Conservation (phyloP, 1,139 yeast species). For the Hansenula lynferdii region DNA sequence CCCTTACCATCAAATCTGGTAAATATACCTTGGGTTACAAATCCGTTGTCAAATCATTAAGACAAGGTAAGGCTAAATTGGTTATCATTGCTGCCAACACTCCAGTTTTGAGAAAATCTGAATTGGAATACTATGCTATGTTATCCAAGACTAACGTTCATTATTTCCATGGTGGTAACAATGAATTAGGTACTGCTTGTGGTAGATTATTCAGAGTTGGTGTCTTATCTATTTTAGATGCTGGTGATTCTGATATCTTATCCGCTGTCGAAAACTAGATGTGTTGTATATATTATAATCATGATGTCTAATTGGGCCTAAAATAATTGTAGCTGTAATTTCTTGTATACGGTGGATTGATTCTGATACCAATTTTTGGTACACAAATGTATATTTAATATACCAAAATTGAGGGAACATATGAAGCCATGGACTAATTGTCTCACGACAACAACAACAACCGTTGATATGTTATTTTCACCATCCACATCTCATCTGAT, state of each 20-base stretch:
- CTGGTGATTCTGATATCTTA: conserved; percentile 99
- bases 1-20: conserved; percentile 98
- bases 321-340: no score
- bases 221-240: conserved; percentile 91
- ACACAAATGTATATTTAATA: no score
- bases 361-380: no score
- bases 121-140: conserved; percentile 99
- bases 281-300: no score
- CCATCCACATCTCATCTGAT: no score
- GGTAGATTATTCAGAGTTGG: conserved; percentile 99
- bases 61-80: conserved; percentile 99
- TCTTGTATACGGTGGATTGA: no score
- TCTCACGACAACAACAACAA: no score
- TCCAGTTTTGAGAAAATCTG: conserved; percentile 99
- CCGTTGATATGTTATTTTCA: no score
- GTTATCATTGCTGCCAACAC: conserved; percentile 99
- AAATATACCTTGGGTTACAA: conserved; percentile 99
- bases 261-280: conserved; percentile 23
- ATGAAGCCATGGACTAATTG: no score
- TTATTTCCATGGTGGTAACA: conserved; percentile 99
- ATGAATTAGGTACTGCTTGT: conserved; percentile 99
- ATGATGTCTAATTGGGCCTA: no score
- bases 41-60: conserved; percentile 96
- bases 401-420: no score
- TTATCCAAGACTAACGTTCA: conserved; percentile 94